Evolutionary conservation across 208 protist genomes (phyloP).

Genomic region (Leishmania amazonensis): DNA sequence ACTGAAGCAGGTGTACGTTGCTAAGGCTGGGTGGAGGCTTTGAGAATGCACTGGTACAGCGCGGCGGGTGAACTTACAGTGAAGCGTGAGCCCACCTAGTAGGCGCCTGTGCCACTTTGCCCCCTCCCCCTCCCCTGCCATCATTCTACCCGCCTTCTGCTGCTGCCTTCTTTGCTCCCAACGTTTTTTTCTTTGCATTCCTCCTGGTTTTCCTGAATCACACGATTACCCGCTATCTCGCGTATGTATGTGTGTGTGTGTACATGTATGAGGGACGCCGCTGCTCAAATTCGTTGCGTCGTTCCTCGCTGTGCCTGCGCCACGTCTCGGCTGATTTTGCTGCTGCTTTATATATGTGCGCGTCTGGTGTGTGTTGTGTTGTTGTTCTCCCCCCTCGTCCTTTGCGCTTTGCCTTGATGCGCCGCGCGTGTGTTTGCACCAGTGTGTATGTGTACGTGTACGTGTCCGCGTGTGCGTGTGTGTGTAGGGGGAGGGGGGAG

Average conservation of each 20-base stretch:
- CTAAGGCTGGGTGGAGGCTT: not conserved
- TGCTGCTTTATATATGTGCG: not conserved
- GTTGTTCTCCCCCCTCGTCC: not conserved
- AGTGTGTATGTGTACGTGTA: not conserved
- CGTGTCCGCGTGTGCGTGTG: not conserved
- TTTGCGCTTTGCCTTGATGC: not conserved
- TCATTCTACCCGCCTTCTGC: not conserved
- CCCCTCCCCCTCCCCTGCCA: not conserved
- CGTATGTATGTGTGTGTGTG: not conserved
- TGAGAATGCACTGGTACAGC: not conserved
- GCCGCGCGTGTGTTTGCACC: not conserved
- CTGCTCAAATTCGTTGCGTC: not conserved
- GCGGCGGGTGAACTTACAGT: not conserved
- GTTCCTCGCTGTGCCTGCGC: not conserved
- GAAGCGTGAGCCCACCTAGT: not conserved
- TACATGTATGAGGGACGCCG: not conserved
- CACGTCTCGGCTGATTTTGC: not conserved
- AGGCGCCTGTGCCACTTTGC: not conserved
- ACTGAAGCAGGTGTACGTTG: not conserved
- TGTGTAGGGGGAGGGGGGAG: not conserved
- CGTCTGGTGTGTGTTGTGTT: not conserved
- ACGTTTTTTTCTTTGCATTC: not conserved
- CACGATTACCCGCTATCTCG: no score
- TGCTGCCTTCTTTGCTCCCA: not conserved
- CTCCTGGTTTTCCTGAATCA: no score